These are phyloP conservation scores for Lizonia empirigonia DNA, from an alignment of 2,329 filamentous ascomycete genomes.

Conservation along the genomic window DNA sequence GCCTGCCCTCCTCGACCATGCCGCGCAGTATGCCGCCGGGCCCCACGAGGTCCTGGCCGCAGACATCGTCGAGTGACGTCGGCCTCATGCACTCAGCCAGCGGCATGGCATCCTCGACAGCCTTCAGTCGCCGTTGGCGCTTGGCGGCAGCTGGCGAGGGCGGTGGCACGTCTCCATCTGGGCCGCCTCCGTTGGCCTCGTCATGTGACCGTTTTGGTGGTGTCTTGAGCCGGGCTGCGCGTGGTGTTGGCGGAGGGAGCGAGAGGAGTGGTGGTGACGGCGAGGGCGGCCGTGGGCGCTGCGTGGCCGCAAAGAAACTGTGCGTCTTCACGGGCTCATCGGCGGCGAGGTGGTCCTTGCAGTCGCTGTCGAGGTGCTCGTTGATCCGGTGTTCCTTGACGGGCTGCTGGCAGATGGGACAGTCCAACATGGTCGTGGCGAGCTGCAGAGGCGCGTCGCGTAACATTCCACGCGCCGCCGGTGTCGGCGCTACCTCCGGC, in stretches of 20 bases:
- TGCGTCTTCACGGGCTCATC: constrained; percentile 43
- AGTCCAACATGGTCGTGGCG: constrained; percentile 64
- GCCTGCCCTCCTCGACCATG: constrained; percentile 81
- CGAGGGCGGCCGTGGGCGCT: constrained; percentile 41
- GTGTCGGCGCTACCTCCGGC: constrained; percentile 24
- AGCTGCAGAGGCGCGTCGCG: constrained; percentile 16
- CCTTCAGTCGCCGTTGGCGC: constrained; percentile 61
- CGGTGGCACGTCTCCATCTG: constrained; percentile 28
- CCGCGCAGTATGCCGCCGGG: constrained; percentile 80
- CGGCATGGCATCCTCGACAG: constrained; percentile 73
- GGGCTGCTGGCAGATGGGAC: constrained; percentile 78
- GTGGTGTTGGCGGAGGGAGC: constrained; percentile 9
- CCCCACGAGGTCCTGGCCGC: constrained; percentile 89
- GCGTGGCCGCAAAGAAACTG: constrained; percentile 61
- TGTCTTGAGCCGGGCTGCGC: constrained; percentile 31
- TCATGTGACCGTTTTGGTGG: constrained; percentile 39
- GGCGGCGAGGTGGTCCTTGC: constrained; percentile 69
- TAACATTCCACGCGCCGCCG: constrained; percentile 9
- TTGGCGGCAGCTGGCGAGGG: constrained; percentile 48
- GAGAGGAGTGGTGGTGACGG: constrained; percentile 27
- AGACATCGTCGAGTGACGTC: constrained; percentile 80
- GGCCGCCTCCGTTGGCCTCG: constrained; percentile 21
- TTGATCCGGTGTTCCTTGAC: constrained; percentile 82
- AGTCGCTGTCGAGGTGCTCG: constrained; percentile 85
- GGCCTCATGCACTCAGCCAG: constrained; percentile 95